These are phyloP conservation scores for Samsoniella hepiali DNA, from an alignment of 2,329 filamentous ascomycete genomes.

Conservation along the genomic window DNA sequence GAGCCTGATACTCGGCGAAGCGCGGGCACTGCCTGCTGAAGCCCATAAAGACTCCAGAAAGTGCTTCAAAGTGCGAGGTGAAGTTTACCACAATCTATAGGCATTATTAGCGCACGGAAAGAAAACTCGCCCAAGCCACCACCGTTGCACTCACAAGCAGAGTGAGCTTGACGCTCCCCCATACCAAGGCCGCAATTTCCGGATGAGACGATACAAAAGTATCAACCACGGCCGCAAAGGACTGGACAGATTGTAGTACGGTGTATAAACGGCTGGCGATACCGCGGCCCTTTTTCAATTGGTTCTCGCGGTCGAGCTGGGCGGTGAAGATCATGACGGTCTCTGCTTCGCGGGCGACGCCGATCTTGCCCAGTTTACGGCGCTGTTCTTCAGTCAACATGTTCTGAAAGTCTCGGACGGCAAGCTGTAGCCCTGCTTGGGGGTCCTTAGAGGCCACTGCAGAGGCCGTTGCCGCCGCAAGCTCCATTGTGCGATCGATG, in stretches of 20 bases:
- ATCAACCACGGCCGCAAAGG: slow-evolving; percentile 36
- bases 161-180: slow-evolving; percentile 43
- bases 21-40: neutral
- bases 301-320: neutral
- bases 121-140: too few relatives aligned
- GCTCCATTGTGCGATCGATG: too few relatives aligned
- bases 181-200: slow-evolving; percentile 38
- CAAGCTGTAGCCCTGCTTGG: neutral
- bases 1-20: neutral
- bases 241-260: slow-evolving; percentile 27
- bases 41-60: neutral
- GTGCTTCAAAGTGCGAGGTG: neutral
- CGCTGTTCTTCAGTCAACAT: neutral
- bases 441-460: neutral
- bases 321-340: neutral
- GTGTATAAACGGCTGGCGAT: neutral
- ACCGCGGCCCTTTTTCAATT: neutral
- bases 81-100: neutral
- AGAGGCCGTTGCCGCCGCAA: neutral
- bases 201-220: slow-evolving; percentile 38
- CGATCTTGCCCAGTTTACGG: neutral
- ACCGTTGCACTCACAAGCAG: slow-evolving; percentile 30
- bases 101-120: neutral
- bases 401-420: neutral
- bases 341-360: neutral